phyloP scores from a whole-genome alignment of 2,329 filamentous ascomycete genomes.

The Fusarium sp. region DNA sequence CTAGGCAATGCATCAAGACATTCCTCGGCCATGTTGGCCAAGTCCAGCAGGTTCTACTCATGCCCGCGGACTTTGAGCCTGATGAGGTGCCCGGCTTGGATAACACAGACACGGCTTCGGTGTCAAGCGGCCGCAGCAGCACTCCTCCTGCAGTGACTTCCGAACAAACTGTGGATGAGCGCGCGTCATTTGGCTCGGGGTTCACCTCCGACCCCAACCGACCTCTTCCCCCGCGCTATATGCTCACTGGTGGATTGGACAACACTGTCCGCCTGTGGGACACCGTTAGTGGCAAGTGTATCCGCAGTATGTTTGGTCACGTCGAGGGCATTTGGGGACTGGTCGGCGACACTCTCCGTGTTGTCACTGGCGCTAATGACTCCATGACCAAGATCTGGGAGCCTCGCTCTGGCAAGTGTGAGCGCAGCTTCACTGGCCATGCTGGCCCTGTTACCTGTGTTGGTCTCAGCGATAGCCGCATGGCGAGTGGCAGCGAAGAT shows the following conservation, averaged over 20 bases:
- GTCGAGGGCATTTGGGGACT: conserved; percentile 96
- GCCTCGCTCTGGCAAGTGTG: conserved; percentile 88
- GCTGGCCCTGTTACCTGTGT: conserved; percentile 93
- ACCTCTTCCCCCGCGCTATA: conserved; percentile 85
- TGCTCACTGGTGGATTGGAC: conserved; percentile 92
- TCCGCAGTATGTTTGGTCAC: conserved; percentile 96
- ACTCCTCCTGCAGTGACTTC: conserved; percentile 52
- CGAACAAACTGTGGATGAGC: conserved; percentile 57
- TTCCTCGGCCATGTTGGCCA: conserved; percentile 95
- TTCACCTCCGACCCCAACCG: conserved; percentile 73
- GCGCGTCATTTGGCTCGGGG: conserved; percentile 68
- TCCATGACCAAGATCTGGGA: conserved; percentile 96
- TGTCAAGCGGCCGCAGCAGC: conserved; percentile 60
- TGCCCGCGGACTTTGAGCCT: conserved; percentile 90
- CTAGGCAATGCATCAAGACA: conserved; percentile 77
- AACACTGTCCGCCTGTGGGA: conserved; percentile 95
- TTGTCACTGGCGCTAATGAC: conserved; percentile 92
- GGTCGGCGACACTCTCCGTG: conserved; percentile 85
- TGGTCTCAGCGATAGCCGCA: conserved; percentile 86
- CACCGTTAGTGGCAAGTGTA: conserved; percentile 80
- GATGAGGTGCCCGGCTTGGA: conserved; percentile 70
- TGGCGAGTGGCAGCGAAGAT: conserved; percentile 94
- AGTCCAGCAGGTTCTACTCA: conserved; percentile 88
- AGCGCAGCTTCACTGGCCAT: conserved; percentile 92
- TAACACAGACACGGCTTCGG: conserved; percentile 66